phyloP scores from a whole-genome alignment of 2,329 filamentous ascomycete species.

The Didymella glomerata region DNA sequence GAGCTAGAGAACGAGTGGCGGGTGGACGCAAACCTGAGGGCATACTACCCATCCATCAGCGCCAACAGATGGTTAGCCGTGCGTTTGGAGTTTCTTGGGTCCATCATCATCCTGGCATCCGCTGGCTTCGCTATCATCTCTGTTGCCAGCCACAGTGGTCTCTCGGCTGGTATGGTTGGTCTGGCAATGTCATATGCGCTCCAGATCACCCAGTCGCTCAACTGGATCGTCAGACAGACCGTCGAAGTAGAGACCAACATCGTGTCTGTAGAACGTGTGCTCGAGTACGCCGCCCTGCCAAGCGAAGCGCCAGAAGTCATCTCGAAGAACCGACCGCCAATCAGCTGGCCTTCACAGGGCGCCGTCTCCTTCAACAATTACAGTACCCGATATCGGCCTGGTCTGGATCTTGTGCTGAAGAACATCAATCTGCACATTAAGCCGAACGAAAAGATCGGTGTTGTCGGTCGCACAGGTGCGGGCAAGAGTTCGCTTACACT shows the following conservation, averaged over 20 bases:
- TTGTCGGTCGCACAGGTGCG: conserved; percentile 93
- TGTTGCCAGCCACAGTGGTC: conserved; percentile 70
- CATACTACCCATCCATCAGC: conserved; percentile 95
- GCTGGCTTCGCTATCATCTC: conserved; percentile 84
- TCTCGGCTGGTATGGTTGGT: conserved; percentile 82
- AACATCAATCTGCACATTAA: conserved; percentile 92
- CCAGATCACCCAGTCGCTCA: conserved; percentile 95
- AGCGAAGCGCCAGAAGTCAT: conserved; percentile 96
- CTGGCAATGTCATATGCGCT: conserved; percentile 96
- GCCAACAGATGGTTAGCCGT: conserved; percentile 91
- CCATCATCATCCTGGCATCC: conserved; percentile 87
- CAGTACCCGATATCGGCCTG: conserved; percentile 90
- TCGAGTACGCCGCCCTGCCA: conserved; percentile 91
- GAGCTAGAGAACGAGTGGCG: conserved; percentile 96
- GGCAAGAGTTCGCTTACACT: conserved; percentile 95
- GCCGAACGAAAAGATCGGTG: conserved; percentile 96
- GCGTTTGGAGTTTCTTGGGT: conserved; percentile 93
- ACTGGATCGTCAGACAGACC: conserved; percentile 98
- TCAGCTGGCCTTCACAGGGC: conserved; percentile 90
- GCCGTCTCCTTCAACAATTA: conserved; percentile 91
- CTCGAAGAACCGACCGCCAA: conserved; percentile 82
- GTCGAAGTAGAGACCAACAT: conserved; percentile 99
- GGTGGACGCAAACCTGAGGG: conserved; percentile 90
- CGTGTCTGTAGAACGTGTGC: conserved; percentile 94
- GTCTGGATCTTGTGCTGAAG: conserved; percentile 90